Evolutionary conservation across 139 green algal species (phyloP), one percentile per base, ranked within the genome.

Genomic region (Coelastrella sp.): DNA sequence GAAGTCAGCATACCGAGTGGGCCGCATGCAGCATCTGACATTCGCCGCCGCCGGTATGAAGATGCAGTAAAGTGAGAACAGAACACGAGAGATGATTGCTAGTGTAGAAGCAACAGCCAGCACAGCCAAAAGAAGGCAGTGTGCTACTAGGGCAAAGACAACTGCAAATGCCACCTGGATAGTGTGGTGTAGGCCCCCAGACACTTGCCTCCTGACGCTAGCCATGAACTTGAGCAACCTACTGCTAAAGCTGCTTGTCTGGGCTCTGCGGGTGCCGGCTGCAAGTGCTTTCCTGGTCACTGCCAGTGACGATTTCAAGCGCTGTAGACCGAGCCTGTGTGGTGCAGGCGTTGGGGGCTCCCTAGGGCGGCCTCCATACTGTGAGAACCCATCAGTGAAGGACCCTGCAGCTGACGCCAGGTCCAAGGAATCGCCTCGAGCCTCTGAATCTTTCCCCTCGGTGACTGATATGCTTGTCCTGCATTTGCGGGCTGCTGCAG

Each of bases 1-100:
- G 16, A 73, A 85, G 58, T 74, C 79, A 10, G 16, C 79, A 17
- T 56, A 56, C 7, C 79, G 79, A 4, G 11, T 57, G 14, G 58
- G 20, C 5, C 19, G 58, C 79, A 85, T 20, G 58, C 79, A 85
- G 19, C 57, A 73, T 6, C 10, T 73, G 17, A n/a, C 20, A 58
- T 85, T 58, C 56, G 57, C 79, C 4, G 58, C 79, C 19, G 4
- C 23, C 6, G 58, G 58, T 7, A 54, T 4, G 5, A 85, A 85
- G 58, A 85, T 85, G 79, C 79, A 85, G 58, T 85, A 85, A 8
- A 85, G 5, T 7, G 58, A 73, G 58, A 85, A 85, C 19, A 85
- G 19, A 10, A n/a, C 20, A 19, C 79, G 79, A 57, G 79, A 73
- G 19, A 73, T 16, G 5, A 7, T 73, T 13, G 79, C 79, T 58